Evolutionary conservation across 352 stramenopile species (phyloP), one percentile per base, ranked within the genome.

Genomic region (Globisporangium ultimum): DNA sequence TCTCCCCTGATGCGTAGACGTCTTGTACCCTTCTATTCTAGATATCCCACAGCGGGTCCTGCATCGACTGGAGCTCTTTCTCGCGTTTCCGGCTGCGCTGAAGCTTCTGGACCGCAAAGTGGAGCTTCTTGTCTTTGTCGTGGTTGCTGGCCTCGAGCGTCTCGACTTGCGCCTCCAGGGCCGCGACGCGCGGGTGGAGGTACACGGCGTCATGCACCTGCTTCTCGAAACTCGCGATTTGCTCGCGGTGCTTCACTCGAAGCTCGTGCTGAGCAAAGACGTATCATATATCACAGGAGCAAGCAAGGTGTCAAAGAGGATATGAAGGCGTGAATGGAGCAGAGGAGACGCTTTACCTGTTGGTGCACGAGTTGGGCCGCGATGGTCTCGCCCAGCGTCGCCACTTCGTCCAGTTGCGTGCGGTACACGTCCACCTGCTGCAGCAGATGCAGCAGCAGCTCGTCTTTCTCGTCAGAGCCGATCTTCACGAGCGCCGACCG

Each of bases 51-150:
- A 93, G 71, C 47, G 80, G 80, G 68, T 91, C 78, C 41, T 84
- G 74, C 62, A 86, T 69, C 48, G 66, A 65, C 53, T 87, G 78
- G 53, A 91, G 69, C 47, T 86, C 77, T 17, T 83, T 82, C 56
- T 91, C 80, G 24, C 83, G 70, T 55, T 84, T 72, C 15, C 83
- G 71, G 67, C 80, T 91, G 34, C 76, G 83, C 49, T 88, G 78
- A 15, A 91, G 75, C 57, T 91, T 90, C 62, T 88, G 74, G 22
- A 85, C 83, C 28, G 81, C 83, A 53, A 89, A 88, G 36, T 72
- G 75, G 17, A 92, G 67, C 48, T 91, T 86, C 46, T 86, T 68
- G 38, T 89, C 80, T 49, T 74, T 64, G 20, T 85, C 67, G 13
- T 65, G 71, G 18, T 72, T 76, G 17, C 59, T 70, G 9, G 70